Conservation (phyloP, 2,329 filamentous ascomycete genomes). For the Pseudogymnoascus sp. region DNA sequence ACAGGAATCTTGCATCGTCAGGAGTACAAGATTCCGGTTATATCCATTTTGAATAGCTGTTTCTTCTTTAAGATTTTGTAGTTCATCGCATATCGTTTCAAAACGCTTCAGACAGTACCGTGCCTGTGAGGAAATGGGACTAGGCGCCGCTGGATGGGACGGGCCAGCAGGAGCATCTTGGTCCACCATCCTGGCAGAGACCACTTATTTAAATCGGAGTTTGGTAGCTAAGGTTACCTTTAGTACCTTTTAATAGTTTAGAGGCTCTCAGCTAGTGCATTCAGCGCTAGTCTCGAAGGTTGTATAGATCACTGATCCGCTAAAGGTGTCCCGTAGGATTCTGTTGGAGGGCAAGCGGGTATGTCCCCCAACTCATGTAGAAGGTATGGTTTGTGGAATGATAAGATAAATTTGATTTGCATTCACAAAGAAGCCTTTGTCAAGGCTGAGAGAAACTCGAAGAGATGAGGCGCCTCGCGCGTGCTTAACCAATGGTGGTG, state of each 20-base stretch:
- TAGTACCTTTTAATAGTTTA: not conserved
- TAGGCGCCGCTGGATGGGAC: not conserved
- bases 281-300: not conserved
- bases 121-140: not conserved
- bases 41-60: constrained; percentile 13
- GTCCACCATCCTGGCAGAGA: not conserved
- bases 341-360: not conserved
- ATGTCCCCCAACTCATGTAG: not conserved
- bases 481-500: not conserved
- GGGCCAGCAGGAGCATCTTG: not conserved
- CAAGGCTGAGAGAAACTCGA: not conserved
- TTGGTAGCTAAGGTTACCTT: not conserved
- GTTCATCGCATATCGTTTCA: not conserved
- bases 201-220: not conserved
- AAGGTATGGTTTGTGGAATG: not conserved
- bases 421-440: not conserved
- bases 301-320: not conserved
- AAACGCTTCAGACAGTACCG: not conserved
- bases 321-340: not conserved
- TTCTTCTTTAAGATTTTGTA: not conserved
- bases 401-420: not conserved
- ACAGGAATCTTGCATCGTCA: constrained; percentile 15
- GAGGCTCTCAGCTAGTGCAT: not conserved
- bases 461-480: not conserved
- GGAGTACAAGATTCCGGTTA: constrained; percentile 15